A percentile compares a stretch with the other conserved stretches of the same genome.
Evolutionary conservation across 441 rosid species (phyloP).

Genomic region (Populus trichocarpa): DNA sequence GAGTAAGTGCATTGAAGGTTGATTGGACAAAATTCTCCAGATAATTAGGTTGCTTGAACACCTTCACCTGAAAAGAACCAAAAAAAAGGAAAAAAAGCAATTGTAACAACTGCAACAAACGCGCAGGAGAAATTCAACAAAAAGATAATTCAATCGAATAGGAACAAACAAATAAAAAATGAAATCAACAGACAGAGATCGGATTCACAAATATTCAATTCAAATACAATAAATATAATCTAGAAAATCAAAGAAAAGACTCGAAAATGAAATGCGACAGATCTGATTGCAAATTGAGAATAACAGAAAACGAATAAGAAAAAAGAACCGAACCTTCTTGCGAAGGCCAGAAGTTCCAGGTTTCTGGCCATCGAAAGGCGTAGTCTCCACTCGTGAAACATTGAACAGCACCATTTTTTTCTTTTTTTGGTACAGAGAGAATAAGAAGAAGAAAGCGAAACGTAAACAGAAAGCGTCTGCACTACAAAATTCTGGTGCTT

Average conservation of each 20-base stretch:
- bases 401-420: slow-evolving; percentile 57
- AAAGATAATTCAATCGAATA: not conserved
- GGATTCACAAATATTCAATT: not conserved
- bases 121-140: no score
- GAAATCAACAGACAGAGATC: not conserved
- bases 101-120: no score
- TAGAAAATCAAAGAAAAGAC: not conserved
- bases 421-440: slow-evolving; percentile 11
- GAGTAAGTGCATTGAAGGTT: slow-evolving; percentile 78
- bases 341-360: slow-evolving; percentile 99
- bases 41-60: slow-evolving; percentile 80
- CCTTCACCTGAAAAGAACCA: slow-evolving; percentile 69
- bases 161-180: not conserved
- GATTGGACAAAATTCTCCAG: slow-evolving; percentile 85
- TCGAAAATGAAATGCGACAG: not conserved
- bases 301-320: not conserved
- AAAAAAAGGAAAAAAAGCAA: no score
- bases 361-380: slow-evolving; percentile 87
- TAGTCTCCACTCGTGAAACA: slow-evolving; percentile 51
- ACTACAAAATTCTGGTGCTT: not conserved
- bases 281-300: not conserved
- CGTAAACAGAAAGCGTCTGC: not conserved
- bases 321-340: slow-evolving; percentile 61
- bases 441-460: not conserved
- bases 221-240: not conserved